Evolutionary conservation across 2,329 filamentous ascomycete species (phyloP), one percentile per base, ranked within the genome.

Genomic region (Thermothelomyces thermophilus): DNA sequence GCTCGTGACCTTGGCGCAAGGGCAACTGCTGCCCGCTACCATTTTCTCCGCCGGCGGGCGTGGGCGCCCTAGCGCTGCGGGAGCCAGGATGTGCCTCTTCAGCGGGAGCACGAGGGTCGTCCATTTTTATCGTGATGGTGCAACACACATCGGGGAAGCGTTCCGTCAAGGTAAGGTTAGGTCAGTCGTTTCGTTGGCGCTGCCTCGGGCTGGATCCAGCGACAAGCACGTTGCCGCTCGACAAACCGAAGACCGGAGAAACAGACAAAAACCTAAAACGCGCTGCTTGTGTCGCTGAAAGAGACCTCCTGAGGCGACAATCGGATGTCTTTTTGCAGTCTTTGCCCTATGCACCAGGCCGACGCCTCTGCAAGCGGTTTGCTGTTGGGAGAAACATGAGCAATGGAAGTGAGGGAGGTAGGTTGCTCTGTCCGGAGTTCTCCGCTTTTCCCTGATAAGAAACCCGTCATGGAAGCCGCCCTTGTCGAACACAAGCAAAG

Each of bases 1-100:
- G 74, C 65, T 78, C 69, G 66, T 72, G 70, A 65, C 70, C 66
- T 51, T 62, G 60, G 64, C 64, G 57, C 56, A 57, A 51, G 47
- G 54, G 56, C 48, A 56, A 16, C 13, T 35, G 50, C 43, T 58
- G 52, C 41, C 53, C 58, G 55, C 50, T 56, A 48, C 50, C 51
- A 54, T 56, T 58, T 48, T 50, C 55, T 41, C 51, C 55, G 37
- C 35, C 43, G 33, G 45, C 35, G 8, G 43, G 19, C 6, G 46
- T 48, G 41, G 53, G 28, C 41, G 50, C 33, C 36, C 46, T 48
- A 34, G 51, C 54, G 50, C 50, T 58, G 49, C 43, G 40, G 53
- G 52, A 37, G 43, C 53, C 49, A 49, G 58, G 51, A 57, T 55
- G 52, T 51, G 57, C 55, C 48, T 46, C 48, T 50, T 59, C 53